These are phyloP conservation scores for Penicillium paxilli DNA, from an alignment of 495 filamentous ascomycete species.

Conservation along the genomic window DNA sequence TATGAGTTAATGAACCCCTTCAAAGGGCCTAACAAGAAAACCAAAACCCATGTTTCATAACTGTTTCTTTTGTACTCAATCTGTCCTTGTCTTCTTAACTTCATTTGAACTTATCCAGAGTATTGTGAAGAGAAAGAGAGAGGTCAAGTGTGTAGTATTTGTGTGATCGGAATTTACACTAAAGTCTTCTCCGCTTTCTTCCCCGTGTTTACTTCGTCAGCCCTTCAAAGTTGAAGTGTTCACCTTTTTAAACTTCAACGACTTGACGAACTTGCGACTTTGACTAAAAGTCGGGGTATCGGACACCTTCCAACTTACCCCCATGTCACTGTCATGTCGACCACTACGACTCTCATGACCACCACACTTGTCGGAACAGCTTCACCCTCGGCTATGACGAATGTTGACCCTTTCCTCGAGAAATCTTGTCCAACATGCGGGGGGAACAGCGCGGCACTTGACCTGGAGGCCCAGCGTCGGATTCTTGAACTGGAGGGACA, in stretches of 20 bases:
- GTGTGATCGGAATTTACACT: neutral
- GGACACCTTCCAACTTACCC: neutral
- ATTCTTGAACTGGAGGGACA: slow-evolving; percentile 84
- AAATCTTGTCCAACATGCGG: slow-evolving; percentile 50
- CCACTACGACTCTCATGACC: slow-evolving; percentile 32
- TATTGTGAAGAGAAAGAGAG: too few species aligned
- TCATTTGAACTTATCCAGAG: too few species aligned
- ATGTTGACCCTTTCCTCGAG: slow-evolving; percentile 24
- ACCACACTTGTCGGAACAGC: slow-evolving; percentile 36
- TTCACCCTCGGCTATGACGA: slow-evolving; percentile 33
- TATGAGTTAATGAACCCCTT: slow-evolving; percentile 23
- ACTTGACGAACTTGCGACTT: too few species aligned
- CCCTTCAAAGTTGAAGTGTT: too few species aligned
- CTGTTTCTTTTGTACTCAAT: neutral
- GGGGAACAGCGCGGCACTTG: slow-evolving; percentile 35
- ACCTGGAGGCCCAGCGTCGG: slow-evolving; percentile 58
- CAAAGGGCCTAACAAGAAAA: slow-evolving; percentile 13
- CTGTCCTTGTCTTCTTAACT: too few species aligned
- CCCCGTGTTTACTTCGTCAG: neutral
- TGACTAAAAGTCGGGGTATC: slow-evolving; percentile 23
- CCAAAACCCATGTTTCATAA: slow-evolving; percentile 11
- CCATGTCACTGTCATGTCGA: slow-evolving; percentile 32
- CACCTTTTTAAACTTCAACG: too few species aligned
- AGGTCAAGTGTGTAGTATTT: too few species aligned
- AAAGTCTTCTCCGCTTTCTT: neutral